Percentiles rank a stretch among this genome's conserved stretches.
Evolutionary conservation across 768 basidiomycete species (phyloP).

Genomic region (Kwoniella dendrophila): DNA sequence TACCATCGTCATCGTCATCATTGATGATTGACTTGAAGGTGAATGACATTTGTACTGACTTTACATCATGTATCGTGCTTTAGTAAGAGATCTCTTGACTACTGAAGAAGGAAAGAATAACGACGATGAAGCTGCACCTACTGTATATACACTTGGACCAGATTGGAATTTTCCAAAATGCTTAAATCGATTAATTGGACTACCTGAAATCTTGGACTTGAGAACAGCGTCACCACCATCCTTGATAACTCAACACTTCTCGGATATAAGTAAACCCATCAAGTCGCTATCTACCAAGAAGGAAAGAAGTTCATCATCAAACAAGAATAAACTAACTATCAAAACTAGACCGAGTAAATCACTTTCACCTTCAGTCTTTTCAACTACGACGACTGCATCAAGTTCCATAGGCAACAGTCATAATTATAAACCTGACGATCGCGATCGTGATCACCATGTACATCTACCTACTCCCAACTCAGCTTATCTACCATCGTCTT

Average conservation of each 20-base stretch:
- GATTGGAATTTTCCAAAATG: constrained; percentile 20
- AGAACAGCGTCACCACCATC: constrained; percentile 8
- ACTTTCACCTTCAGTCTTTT: constrained; percentile 2
- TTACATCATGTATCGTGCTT: background rate
- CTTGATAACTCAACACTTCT: constrained; percentile 9
- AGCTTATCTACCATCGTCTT: background rate
- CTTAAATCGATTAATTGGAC: constrained; percentile 18
- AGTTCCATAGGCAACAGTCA: background rate
- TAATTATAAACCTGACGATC: background rate
- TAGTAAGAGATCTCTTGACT: constrained; percentile 19
- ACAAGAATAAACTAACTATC: constrained; percentile 1
- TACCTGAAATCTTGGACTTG: constrained; percentile 12
- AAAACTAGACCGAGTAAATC: constrained; percentile 4
- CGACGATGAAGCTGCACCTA: constrained; percentile 12
- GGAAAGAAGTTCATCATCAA: background rate
- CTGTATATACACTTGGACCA: constrained; percentile 7
- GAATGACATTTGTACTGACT: background rate
- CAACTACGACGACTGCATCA: background rate
- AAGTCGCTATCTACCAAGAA: constrained; percentile 7
- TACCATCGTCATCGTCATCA: background rate
- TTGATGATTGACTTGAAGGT: background rate
- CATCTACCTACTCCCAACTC: constrained; percentile 14
- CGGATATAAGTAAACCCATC: background rate
- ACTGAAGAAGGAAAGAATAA: constrained; percentile 18
- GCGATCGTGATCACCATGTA: background rate